phyloP scores from a whole-genome alignment of 78 protist genomes.

The Dictyostelium capitatum region DNA sequence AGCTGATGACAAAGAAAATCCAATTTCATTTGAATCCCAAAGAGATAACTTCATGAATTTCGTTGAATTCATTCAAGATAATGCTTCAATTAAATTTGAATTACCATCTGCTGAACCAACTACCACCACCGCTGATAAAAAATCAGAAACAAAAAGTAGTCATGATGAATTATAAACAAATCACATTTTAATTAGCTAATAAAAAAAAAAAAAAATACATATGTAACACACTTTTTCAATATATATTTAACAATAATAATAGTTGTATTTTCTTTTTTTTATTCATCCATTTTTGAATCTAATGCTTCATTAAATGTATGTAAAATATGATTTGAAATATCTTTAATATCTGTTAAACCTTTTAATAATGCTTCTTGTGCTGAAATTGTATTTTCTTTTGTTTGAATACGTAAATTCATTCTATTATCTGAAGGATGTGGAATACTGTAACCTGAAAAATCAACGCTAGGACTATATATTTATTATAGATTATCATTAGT shows the following conservation, averaged over 20 bases:
- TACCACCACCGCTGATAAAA: background rate
- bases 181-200: no score
- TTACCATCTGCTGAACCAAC: constrained; percentile 13
- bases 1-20: constrained; percentile 67
- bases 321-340: constrained; percentile 59
- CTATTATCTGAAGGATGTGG: constrained; percentile 86
- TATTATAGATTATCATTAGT: background rate
- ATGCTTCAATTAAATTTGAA: constrained; percentile 32
- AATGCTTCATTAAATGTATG: constrained; percentile 53
- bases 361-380: constrained; percentile 59
- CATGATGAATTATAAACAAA: constrained; percentile 31
- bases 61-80: constrained; percentile 40
- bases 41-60: constrained; percentile 37
- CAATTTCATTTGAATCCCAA: constrained; percentile 52
- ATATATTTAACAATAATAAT: no score
- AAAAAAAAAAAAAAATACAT: no score
- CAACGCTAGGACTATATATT: constrained; percentile 64
- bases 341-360: constrained; percentile 69
- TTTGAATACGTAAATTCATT: constrained; percentile 82
- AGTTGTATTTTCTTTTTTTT: background rate
- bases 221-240: no score
- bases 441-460: constrained; percentile 84
- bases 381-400: constrained; percentile 35
- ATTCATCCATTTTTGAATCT: background rate
- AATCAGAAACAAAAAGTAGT: background rate